Evolutionary conservation across 495 filamentous ascomycete species (phyloP).

Genomic region (Penicillium chermesinum): DNA sequence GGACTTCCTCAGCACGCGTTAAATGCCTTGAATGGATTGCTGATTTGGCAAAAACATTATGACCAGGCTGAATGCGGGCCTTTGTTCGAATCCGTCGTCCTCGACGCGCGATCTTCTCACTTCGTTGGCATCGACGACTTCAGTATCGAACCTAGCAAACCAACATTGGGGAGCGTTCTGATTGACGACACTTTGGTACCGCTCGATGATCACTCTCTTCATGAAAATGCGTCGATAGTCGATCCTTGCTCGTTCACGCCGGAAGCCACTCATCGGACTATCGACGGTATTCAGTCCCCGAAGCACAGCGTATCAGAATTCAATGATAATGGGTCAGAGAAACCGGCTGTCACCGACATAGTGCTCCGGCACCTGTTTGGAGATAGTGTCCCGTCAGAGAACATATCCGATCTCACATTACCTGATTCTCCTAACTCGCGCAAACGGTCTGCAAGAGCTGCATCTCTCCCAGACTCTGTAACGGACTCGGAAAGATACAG

Average conservation of each 20-base stretch:
- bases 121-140: neutral
- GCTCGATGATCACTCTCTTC: neutral
- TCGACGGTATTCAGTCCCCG: neutral
- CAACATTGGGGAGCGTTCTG: neutral
- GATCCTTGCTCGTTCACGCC: neutral
- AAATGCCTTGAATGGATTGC: neutral
- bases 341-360: neutral
- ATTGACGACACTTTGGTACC: neutral
- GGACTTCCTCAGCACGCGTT: neutral
- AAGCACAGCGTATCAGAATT: neutral
- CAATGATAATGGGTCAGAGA: neutral
- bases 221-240: neutral
- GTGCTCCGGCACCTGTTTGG: neutral
- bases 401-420: neutral
- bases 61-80: neutral
- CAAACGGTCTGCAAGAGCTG: conserved; percentile 26
- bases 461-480: conserved; percentile 22
- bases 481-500: conserved; percentile 6
- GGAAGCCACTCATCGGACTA: too few relatives aligned
- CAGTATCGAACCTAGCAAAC: neutral
- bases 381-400: neutral
- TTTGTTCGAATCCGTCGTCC: neutral
- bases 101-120: neutral
- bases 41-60: neutral
- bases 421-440: conserved; percentile 5